These are phyloP conservation scores for Exophiala phaeomuriformis DNA, from an alignment of 2,329 filamentous ascomycete species.

Conservation along the genomic window DNA sequence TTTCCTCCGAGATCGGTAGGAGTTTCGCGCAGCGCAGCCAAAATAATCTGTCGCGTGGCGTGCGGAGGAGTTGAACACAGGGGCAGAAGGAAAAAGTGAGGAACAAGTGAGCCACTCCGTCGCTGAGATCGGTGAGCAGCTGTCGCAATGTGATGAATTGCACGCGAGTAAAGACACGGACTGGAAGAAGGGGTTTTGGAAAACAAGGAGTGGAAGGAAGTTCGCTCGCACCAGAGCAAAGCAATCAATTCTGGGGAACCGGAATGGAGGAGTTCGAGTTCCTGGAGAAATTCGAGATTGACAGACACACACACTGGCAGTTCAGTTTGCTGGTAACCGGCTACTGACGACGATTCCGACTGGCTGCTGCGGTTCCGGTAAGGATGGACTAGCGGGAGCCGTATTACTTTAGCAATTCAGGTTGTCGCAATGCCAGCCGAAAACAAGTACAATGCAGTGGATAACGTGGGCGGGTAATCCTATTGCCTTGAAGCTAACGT, in stretches of 20 bases:
- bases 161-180: neutral
- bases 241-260: neutral
- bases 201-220: neutral
- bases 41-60: neutral
- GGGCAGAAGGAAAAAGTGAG: neutral
- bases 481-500: too few species aligned
- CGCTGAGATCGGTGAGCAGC: neutral
- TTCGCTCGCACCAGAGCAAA: neutral
- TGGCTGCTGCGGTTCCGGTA: too few species aligned
- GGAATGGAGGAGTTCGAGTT: neutral
- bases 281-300: neutral
- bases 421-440: too few species aligned
- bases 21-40: neutral
- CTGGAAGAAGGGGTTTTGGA: neutral
- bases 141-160: neutral
- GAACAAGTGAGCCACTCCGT: neutral
- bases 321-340: neutral
- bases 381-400: too few species aligned
- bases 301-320: too few species aligned
- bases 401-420: too few species aligned
- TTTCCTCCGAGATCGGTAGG: neutral
- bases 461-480: too few species aligned
- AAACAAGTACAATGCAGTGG: too few species aligned
- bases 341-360: neutral
- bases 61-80: neutral